Conservation (phyloP, 73 alveolate genomes). For the Tetrahymena thermophila region DNA sequence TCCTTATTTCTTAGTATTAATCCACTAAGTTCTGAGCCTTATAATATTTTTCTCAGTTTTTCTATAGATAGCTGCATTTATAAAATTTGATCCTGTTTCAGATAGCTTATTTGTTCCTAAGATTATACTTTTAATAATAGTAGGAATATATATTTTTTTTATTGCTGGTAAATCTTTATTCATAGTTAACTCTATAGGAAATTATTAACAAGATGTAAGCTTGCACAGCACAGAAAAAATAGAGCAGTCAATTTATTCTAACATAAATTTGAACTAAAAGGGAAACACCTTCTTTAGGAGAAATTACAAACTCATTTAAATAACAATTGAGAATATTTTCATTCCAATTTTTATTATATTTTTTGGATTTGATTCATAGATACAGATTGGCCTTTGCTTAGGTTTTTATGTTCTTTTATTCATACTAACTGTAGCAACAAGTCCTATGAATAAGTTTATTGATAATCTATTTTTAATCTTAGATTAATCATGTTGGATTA, state of each 20-base stretch:
- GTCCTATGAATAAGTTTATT: neutral
- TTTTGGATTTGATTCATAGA: neutral
- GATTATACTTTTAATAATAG: neutral
- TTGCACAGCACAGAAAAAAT: neutral
- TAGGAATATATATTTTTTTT: neutral
- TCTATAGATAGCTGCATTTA: neutral
- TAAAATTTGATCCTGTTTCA: neutral
- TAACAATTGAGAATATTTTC: neutral
- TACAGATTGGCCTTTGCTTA: neutral
- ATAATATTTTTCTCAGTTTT: neutral
- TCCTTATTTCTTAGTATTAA: neutral
- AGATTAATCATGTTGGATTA: neutral
- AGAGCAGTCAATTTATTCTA: neutral
- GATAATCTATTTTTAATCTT: neutral
- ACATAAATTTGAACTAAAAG: neutral
- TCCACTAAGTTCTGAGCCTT: neutral
- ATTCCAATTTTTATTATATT: neutral
- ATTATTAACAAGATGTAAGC: neutral
- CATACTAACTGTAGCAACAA: neutral
- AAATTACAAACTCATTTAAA: neutral
- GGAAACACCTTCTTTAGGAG: neutral
- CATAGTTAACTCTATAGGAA: neutral
- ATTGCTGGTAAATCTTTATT: neutral
- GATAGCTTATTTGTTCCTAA: neutral
- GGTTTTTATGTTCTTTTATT: neutral